These are phyloP conservation scores for Primulina huaijiensis DNA, from an alignment of 257 asterid genomes.

Conservation along the genomic window DNA sequence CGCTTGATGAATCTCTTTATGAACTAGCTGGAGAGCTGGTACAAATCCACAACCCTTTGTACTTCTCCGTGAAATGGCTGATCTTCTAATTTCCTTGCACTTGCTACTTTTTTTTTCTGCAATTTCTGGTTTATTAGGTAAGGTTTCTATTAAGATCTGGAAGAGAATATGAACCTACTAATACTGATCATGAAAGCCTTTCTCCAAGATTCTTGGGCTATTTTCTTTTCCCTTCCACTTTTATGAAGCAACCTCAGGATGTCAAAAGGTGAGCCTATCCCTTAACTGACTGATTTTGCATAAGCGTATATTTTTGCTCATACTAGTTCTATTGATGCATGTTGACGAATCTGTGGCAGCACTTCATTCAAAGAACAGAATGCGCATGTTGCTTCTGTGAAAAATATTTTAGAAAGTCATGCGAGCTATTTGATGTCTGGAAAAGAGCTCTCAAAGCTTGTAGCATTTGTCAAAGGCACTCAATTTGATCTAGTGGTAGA, in stretches of 20 bases:
- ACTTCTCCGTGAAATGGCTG: conserved; percentile 19
- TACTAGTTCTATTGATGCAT: conserved; percentile 14
- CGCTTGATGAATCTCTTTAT: conserved; percentile 87
- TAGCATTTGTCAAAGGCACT: conserved; percentile 98
- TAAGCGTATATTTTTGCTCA: conserved; percentile 17
- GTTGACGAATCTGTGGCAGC: conserved; percentile 39
- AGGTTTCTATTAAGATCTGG: conserved; percentile 97
- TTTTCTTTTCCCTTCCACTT: conserved; percentile 75
- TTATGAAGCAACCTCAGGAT: conserved; percentile 74
- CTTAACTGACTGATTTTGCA: conserved; percentile 10
- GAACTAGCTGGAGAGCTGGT: conserved; percentile 99
- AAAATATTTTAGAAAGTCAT: conserved; percentile 90
- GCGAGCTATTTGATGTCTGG: conserved; percentile 98
- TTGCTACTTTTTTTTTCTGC: neutral
- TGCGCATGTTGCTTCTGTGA: conserved; percentile 93
- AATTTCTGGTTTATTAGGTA: conserved; percentile 48
- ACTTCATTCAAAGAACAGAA: conserved; percentile 77
- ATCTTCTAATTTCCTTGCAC: conserved; percentile 19
- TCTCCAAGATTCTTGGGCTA: conserved; percentile 93
- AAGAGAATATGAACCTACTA: conserved; percentile 80
- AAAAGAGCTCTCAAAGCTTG: conserved; percentile 95
- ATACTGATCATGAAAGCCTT: conserved; percentile 58
- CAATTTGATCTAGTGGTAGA: conserved; percentile 95
- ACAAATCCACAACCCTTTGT: conserved; percentile 26
- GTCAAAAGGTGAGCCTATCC: conserved; percentile 52